Conservation (phyloP, 2,329 filamentous ascomycete species). For the Coniochaeta ligniaria region DNA sequence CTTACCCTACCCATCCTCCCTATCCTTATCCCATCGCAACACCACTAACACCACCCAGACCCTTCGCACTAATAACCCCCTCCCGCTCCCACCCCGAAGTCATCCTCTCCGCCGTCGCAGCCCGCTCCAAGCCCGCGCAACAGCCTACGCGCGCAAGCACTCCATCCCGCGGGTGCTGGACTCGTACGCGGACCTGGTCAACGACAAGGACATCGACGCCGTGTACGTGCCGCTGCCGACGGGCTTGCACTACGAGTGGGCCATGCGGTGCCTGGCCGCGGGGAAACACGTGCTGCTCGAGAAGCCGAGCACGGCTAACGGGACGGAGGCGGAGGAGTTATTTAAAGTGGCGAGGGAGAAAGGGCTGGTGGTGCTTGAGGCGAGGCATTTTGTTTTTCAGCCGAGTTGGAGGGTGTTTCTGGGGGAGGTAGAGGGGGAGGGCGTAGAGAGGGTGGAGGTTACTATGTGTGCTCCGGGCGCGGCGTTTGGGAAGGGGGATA, state of each 20-base stretch:
- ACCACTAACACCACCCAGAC: neutral
- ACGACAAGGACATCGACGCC: slow-evolving; percentile 34
- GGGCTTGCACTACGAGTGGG: slow-evolving; percentile 37
- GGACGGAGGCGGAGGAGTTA: slow-evolving; percentile 32
- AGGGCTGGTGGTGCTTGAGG: slow-evolving; percentile 42
- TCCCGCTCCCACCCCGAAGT: slow-evolving; percentile 47
- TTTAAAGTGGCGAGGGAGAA: slow-evolving; percentile 24
- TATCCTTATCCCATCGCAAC: too few species aligned
- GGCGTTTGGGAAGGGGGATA: slow-evolving; percentile 28
- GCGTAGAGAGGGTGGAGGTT: slow-evolving; percentile 26
- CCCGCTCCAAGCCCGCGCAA: slow-evolving; percentile 38
- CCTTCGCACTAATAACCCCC: slow-evolving; percentile 32
- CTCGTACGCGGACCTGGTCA: slow-evolving; percentile 33
- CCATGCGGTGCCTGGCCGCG: slow-evolving; percentile 35
- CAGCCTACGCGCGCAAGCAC: slow-evolving; percentile 42
- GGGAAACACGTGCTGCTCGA: slow-evolving; percentile 51
- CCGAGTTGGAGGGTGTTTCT: slow-evolving; percentile 37
- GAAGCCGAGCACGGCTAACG: slow-evolving; percentile 42
- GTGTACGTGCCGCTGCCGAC: slow-evolving; percentile 44
- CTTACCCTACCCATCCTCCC: neutral
- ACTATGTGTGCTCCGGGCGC: slow-evolving; percentile 21
- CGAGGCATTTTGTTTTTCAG: slow-evolving; percentile 44
- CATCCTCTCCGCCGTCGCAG: slow-evolving; percentile 43
- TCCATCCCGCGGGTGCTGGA: slow-evolving; percentile 40
- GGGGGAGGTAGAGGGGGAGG: slow-evolving; percentile 26